Evolutionary conservation across 2,329 filamentous ascomycete species (phyloP).

Genomic region (Nigrospora osmanthi): DNA sequence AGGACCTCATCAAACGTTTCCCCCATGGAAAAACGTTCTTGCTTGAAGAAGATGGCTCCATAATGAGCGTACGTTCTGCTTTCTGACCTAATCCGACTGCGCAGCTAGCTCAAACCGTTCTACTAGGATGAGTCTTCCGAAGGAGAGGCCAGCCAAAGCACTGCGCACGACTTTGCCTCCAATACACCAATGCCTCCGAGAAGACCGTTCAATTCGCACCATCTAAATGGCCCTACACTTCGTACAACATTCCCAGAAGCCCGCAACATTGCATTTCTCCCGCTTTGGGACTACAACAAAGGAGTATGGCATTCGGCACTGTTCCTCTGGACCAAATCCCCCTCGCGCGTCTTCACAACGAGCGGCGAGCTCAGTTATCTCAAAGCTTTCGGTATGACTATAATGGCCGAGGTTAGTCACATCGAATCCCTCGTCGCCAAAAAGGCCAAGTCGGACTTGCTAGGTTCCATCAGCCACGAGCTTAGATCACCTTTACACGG

Average conservation of each 20-base stretch:
- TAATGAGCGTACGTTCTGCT: neutral
- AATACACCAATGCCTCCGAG: conserved; percentile 10
- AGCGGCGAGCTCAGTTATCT: conserved; percentile 42
- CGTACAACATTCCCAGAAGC: conserved; percentile 28
- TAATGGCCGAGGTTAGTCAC: conserved; percentile 47
- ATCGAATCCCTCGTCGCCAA: conserved; percentile 27
- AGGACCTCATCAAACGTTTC: conserved; percentile 31
- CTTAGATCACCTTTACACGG: conserved; percentile 54
- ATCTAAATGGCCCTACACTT: too few species aligned
- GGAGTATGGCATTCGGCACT: conserved; percentile 40
- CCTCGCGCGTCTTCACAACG: conserved; percentile 31
- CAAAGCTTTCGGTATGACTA: conserved; percentile 40
- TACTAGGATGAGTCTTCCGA: too few species aligned
- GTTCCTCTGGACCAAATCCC: conserved; percentile 37
- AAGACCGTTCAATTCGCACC: conserved; percentile 6
- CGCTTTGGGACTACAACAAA: conserved; percentile 36
- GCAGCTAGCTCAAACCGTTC: neutral
- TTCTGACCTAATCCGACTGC: neutral
- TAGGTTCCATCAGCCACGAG: conserved; percentile 54
- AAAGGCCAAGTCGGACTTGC: conserved; percentile 46
- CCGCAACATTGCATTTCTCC: conserved; percentile 36
- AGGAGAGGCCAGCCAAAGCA: neutral
- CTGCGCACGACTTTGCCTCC: neutral
- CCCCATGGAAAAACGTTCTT: conserved; percentile 37
- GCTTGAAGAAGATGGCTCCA: neutral